Evolutionary conservation across 2,329 filamentous ascomycete genomes (phyloP).

Genomic region (Ampelomyces quisqualis): DNA sequence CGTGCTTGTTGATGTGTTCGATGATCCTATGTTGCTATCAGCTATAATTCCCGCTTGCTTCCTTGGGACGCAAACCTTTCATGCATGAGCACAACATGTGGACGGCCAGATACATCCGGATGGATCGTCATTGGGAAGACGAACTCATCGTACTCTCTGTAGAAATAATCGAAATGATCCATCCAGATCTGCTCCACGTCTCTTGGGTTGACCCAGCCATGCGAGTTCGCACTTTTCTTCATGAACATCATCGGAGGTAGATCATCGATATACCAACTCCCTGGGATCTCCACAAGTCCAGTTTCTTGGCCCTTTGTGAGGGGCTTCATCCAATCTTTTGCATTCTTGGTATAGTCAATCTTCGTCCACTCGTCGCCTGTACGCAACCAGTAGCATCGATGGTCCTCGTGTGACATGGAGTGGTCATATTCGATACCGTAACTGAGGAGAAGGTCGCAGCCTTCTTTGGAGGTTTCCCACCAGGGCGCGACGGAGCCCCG

Average conservation of each 20-base stretch:
- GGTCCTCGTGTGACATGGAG: constrained; percentile 66
- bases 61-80: constrained; percentile 55
- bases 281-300: constrained; percentile 67
- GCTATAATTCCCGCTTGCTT: background rate
- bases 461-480: constrained; percentile 72
- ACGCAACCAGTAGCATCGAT: constrained; percentile 63
- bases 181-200: constrained; percentile 66
- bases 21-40: constrained; percentile 53
- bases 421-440: constrained; percentile 73
- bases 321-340: constrained; percentile 67
- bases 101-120: constrained; percentile 64
- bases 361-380: constrained; percentile 67
- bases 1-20: constrained; percentile 65
- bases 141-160: constrained; percentile 74
- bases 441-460: constrained; percentile 62
- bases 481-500: constrained; percentile 72
- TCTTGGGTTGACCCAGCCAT: constrained; percentile 60
- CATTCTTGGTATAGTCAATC: constrained; percentile 65
- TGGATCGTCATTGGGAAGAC: constrained; percentile 77
- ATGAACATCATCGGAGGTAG: constrained; percentile 71
- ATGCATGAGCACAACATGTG: constrained; percentile 72
- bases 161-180: constrained; percentile 72
- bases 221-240: constrained; percentile 64
- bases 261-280: constrained; percentile 63
- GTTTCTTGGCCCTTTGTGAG: constrained; percentile 60